These are phyloP conservation scores for Betula pendula DNA, from an alignment of 306 rosid genomes.

Conservation along the genomic window DNA sequence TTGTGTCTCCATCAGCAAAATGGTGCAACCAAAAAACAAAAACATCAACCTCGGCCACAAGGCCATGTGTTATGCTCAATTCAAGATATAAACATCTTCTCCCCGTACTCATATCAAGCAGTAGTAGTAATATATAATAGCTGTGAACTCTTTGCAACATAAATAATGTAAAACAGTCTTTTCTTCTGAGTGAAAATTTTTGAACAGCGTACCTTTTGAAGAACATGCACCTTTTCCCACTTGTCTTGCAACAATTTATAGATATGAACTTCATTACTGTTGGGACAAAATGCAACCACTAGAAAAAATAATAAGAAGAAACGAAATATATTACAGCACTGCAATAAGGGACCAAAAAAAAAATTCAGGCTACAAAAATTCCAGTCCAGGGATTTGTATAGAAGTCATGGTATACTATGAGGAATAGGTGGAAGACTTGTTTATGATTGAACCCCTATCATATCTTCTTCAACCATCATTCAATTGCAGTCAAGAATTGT, in stretches of 20 bases:
- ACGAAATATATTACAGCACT: background rate
- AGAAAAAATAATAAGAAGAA: slow-evolving; percentile 13
- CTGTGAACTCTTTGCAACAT: background rate
- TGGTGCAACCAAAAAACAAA: background rate
- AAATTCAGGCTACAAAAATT: background rate
- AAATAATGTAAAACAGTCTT: background rate
- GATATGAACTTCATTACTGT: slow-evolving; percentile 90
- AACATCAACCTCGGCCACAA: background rate
- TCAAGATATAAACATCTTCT: background rate
- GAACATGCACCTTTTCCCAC: slow-evolving; percentile 93
- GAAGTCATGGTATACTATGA: background rate
- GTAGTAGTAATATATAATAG: too few species aligned
- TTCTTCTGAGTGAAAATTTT: background rate
- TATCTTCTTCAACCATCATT: background rate
- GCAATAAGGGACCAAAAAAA: background rate
- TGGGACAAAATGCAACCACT: slow-evolving; percentile 97
- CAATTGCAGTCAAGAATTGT: background rate
- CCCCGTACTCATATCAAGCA: background rate
- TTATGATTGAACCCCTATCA: background rate
- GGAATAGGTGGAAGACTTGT: background rate
- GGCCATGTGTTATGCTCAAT: background rate
- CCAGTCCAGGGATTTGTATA: background rate
- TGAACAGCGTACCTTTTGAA: slow-evolving; percentile 68
- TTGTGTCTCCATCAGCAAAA: background rate
- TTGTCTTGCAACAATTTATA: slow-evolving; percentile 73